Percentiles rank a stretch among this genome's conserved stretches.
These are phyloP conservation scores for Diphasiastrum complanatum DNA, from an alignment of 83 land plant genomes.

Conservation along the genomic window DNA sequence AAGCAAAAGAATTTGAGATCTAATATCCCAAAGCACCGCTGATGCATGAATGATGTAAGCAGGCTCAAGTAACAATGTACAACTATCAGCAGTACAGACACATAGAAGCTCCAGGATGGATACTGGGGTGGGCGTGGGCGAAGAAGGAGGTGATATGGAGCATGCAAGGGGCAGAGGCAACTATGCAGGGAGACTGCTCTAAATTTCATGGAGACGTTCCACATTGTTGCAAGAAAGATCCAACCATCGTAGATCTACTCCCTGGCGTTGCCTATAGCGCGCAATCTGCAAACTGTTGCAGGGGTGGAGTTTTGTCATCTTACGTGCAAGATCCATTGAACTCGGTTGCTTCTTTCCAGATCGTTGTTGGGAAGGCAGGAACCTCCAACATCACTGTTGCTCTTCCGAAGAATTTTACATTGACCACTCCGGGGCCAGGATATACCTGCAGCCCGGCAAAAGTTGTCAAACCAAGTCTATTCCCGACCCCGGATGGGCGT, in stretches of 20 bases:
- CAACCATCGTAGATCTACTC: neutral
- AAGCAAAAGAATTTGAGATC: too few relatives aligned
- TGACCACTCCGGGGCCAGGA: too few relatives aligned
- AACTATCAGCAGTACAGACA: too few relatives aligned
- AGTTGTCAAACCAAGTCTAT: neutral
- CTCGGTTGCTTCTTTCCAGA: neutral
- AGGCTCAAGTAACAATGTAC: neutral
- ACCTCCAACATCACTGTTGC: neutral
- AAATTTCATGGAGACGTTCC: too few relatives aligned
- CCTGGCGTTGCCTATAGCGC: neutral
- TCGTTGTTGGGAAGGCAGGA: neutral
- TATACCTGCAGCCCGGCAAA: too few relatives aligned
- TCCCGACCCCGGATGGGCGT: neutral
- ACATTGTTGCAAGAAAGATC: too few relatives aligned
- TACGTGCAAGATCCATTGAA: too few relatives aligned
- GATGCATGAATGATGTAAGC: neutral
- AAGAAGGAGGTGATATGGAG: neutral
- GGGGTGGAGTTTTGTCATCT: too few relatives aligned
- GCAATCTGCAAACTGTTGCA: neutral
- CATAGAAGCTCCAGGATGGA: neutral
- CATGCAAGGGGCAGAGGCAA: neutral
- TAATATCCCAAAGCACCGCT: neutral
- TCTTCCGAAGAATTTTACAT: too few relatives aligned
- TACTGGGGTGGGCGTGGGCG: neutral
- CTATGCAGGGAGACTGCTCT: neutral